Evolutionary conservation across 805 yeast species (phyloP), one percentile per base, ranked within the genome.

Genomic region (Candida nanaspora): DNA sequence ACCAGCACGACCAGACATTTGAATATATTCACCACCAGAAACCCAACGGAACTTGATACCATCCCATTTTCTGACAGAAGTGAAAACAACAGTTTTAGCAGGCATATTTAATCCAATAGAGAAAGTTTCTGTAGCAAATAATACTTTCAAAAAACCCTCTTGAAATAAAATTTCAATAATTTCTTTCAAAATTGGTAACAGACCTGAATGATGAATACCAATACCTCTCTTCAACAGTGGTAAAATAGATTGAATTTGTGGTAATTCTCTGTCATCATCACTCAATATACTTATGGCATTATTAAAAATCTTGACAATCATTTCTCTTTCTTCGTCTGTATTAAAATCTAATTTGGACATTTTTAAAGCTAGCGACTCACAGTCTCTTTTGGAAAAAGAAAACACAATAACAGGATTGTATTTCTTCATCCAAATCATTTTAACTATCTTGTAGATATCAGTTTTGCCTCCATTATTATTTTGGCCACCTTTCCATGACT

Each of bases 1-100:
- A 53, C 99, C 99, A 19, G 99, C 99, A 65, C 99, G 81, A 50
- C 99, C 99, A 35, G 96, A 86, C 99, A 93, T 93, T 68, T 93
- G 99, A 57, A 93, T 93, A 65, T 93, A 93, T 66, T 93, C 99
- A 69, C 99, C 99, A 44, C 98, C 98, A 42, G 96, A 86, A 26
- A 93, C 97, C 98, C 98, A 93, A 65, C 99, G 80, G 72, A 91
- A 88, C 16, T 91, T 95, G 47, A 78, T 80, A 53, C 98, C 98
- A 66, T 93, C 99, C 95, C 97, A 93, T 62, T 93, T 93, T 59
- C 98, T 79, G 18, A 93, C 98, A 27, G 91, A 86, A 0, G 98
- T 93, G 63, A 93, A 93, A 2, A 93, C 98, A 35, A 93, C 99
- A 0, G 99, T 93, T 55, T 93, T 93, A 10, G 98, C 98, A 53